phyloP scores from a whole-genome alignment of 371 early-diverging fungal genomes.

The Mucor lusitanicus region DNA sequence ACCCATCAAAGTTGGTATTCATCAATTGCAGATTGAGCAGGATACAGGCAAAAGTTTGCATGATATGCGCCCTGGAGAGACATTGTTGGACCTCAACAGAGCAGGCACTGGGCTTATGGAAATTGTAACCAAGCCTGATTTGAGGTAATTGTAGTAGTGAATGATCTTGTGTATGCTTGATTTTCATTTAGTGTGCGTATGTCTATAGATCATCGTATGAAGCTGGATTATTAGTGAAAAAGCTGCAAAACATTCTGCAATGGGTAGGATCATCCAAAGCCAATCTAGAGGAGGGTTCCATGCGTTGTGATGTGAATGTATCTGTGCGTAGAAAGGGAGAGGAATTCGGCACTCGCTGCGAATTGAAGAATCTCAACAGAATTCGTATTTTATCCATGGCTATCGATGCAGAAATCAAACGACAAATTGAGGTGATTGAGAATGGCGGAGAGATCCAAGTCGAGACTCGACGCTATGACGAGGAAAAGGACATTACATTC shows the following conservation, averaged over 20 bases:
- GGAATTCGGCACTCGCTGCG: slow-evolving; percentile 71
- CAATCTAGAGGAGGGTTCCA: slow-evolving; percentile 89
- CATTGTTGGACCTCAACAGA: slow-evolving; percentile 84
- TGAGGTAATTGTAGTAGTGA: slow-evolving; percentile 38
- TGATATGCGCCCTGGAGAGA: slow-evolving; percentile 59
- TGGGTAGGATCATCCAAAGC: slow-evolving; percentile 74
- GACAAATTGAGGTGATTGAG: slow-evolving; percentile 71
- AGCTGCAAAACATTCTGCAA: slow-evolving; percentile 74
- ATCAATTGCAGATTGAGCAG: slow-evolving; percentile 91
- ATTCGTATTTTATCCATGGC: slow-evolving; percentile 72
- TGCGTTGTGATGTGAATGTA: slow-evolving; percentile 93
- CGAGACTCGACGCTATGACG: slow-evolving; percentile 86
- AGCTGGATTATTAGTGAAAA: slow-evolving; percentile 76
- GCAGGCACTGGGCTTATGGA: slow-evolving; percentile 89
- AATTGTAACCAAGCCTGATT: slow-evolving; percentile 88
- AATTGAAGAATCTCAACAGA: slow-evolving; percentile 90
- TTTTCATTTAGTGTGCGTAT: no score
- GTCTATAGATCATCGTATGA: slow-evolving; percentile 71
- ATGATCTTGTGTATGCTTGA: no score
- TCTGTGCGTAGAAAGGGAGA: slow-evolving; percentile 62
- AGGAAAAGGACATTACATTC: slow-evolving; percentile 61
- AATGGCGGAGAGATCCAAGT: slow-evolving; percentile 52
- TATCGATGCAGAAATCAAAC: slow-evolving; percentile 77
- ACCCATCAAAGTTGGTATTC: slow-evolving; percentile 62
- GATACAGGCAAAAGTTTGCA: slow-evolving; percentile 89